These are phyloP conservation scores for Hericium erinaceus DNA, from an alignment of 768 basidiomycete genomes.

Conservation along the genomic window DNA sequence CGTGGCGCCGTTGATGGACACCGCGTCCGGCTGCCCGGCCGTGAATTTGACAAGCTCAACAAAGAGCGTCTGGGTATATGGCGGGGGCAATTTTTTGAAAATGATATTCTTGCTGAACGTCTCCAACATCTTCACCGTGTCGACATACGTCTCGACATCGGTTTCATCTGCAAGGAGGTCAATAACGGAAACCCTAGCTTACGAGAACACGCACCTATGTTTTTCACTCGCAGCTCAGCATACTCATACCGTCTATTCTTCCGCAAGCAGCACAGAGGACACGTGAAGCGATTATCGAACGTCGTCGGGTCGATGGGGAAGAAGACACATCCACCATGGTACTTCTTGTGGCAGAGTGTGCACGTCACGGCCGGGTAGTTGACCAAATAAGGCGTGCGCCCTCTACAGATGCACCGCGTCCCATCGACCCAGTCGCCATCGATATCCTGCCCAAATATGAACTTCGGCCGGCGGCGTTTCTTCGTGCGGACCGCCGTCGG, in stretches of 20 bases:
- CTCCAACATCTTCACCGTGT: constrained; percentile 66
- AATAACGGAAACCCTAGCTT: constrained; percentile 1
- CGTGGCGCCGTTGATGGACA: constrained; percentile 17
- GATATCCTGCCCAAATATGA: constrained; percentile 69
- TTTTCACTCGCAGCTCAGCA: constrained; percentile 68
- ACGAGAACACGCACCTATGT: constrained; percentile 37
- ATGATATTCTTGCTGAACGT: constrained; percentile 64
- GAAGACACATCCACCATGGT: constrained; percentile 73
- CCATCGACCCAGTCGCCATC: constrained; percentile 67
- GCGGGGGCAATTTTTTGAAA: constrained; percentile 55
- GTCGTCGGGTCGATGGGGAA: constrained; percentile 39
- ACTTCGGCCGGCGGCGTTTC: constrained; percentile 55
- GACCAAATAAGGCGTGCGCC: constrained; percentile 50
- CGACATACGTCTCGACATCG: constrained; percentile 54
- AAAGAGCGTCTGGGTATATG: constrained; percentile 59
- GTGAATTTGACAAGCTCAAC: constrained; percentile 61
- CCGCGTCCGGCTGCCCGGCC: constrained; percentile 43
- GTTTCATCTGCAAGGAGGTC: constrained; percentile 29
- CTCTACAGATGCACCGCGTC: constrained; percentile 76
- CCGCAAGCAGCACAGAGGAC: constrained; percentile 71
- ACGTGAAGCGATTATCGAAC: constrained; percentile 40
- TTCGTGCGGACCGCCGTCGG: constrained; percentile 38
- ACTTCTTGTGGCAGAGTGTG: constrained; percentile 52
- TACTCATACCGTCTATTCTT: constrained; percentile 64
- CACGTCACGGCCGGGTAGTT: constrained; percentile 60